Evolutionary conservation across 2,329 filamentous ascomycete genomes (phyloP).

Genomic region (Drechslera avenae): DNA sequence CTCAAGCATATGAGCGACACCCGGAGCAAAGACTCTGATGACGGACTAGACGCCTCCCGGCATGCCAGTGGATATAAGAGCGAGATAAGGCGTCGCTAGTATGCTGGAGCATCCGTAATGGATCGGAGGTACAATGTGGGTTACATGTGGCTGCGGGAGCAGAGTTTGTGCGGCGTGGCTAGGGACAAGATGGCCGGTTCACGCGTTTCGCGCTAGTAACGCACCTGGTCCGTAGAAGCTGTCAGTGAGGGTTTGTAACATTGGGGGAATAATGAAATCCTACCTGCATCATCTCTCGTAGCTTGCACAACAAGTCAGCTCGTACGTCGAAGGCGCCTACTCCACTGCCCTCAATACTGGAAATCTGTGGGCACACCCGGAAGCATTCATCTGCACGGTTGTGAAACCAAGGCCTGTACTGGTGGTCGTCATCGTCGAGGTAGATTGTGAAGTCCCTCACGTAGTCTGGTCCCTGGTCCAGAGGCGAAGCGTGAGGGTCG

Average conservation of each 20-base stretch:
- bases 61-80: constrained; percentile 13
- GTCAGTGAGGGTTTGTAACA: background rate
- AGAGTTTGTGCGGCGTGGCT: background rate
- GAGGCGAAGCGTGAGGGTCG: too few species aligned
- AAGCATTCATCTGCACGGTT: too few species aligned
- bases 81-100: constrained; percentile 24
- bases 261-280: background rate
- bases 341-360: too few species aligned
- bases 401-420: too few species aligned
- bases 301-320: background rate
- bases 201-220: background rate
- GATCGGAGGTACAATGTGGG: background rate
- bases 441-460: too few species aligned
- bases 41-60: constrained; percentile 9
- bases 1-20: too few species aligned
- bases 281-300: background rate
- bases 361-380: too few species aligned
- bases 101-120: background rate
- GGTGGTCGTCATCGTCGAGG: too few species aligned
- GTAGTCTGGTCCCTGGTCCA: too few species aligned
- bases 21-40: constrained; percentile 1
- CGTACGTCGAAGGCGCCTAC: too few species aligned
- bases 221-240: background rate
- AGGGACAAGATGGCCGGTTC: too few species aligned
- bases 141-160: background rate